Base-by-base conservation (phyloP, 129 eudicot genomes). In the Flaveria bidentis region DNA sequence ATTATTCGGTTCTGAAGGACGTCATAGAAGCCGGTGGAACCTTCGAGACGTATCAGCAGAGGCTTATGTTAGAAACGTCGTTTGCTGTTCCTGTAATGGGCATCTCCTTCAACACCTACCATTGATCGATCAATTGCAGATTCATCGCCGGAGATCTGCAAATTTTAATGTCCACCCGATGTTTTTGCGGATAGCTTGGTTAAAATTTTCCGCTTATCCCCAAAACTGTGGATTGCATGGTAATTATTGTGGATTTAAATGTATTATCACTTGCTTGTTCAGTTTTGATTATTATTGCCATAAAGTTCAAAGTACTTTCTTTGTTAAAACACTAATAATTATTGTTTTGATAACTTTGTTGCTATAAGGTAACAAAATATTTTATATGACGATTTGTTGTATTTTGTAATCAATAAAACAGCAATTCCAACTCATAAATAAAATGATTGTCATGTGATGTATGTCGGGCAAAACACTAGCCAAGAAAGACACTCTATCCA, bases 51-150 rank as follows among this genome's bases (percentile, higher is more conserved):
- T 84, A 78, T 55, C 96, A 89, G 7, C 97, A 87, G 74, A 84
- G 93, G 58, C 77, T 90, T 42, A 74, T 89, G 15, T 30, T 89
- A 76, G 98, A 92, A 67, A 65, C 91, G 0, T 84, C 96, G 6
- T 85, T 89, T 22, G 93, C 88, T 0, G 80, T 92, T 10, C 98
- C 98, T 2, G 91, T 83, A 14, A 74, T 88, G 91, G 98, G 93
- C 2, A 74, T 86, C 49, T 78, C 87, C 6, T 74, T 87, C 76
- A 86, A 82, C 62, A 68, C 78, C 10, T 84, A 75, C 56, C 84
- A 74, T 56, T 74, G 53, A 80, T 80, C 25, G 6, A 22, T 16
- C 17, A 4, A 3, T 30, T 3, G 33, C 76, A 49, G 33, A 50
- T 16, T 36, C 41, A 36, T 36, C 41, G 41, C 41, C 41, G 41